Evolutionary conservation across 2,329 filamentous ascomycete genomes (phyloP), one percentile per base, ranked within the genome.

Genomic region (Aureobasidium pullulans): DNA sequence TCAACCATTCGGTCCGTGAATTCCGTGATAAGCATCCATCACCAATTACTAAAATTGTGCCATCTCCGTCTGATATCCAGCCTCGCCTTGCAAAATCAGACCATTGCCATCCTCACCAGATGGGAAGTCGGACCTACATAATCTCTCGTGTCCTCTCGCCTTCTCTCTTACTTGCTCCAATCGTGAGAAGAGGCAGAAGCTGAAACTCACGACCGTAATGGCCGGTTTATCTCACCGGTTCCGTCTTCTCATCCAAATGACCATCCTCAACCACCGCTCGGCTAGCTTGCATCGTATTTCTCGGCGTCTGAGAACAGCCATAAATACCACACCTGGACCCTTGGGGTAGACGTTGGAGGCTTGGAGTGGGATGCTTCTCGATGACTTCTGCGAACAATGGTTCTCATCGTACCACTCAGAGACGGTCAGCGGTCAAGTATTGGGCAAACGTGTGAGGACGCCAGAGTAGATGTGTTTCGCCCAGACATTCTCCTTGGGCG

Each of bases 1-100:
- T 44, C 39, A 54, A 54, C 50, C 28, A 54, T 54, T 54, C 39
- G 50, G 50, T 44, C 50, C 50, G 39, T 54, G 50, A 43, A 43
- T 4, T 29, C 37, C 50, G 37, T 28, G 39, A 54, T 43, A 54
- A 54, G 39, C 50, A 42, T 39, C 50, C 28, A 42, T 54, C 50
- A 11, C 31, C 39, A 54, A 54, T 43, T 54, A 54, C 50, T 54
- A 44, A 54, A 42, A 54, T 44, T 36, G 23, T 54, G 50, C 39
- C 50, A 29, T 52, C 48, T 52, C 48, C 48, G 48, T 19, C 48
- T 39, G 34, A 40, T 31, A 36, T 29, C 8, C 10, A 19, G 34
- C 19, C 48, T 32, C 34, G 29, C 3, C 28, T 34, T 54, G 15
- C 50, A 29, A 9, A 32, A 43, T 54, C 50, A 54, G 50, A 34